Conservation (phyloP, 768 basidiomycete genomes). For the Porpolomopsis calyptriformis region DNA sequence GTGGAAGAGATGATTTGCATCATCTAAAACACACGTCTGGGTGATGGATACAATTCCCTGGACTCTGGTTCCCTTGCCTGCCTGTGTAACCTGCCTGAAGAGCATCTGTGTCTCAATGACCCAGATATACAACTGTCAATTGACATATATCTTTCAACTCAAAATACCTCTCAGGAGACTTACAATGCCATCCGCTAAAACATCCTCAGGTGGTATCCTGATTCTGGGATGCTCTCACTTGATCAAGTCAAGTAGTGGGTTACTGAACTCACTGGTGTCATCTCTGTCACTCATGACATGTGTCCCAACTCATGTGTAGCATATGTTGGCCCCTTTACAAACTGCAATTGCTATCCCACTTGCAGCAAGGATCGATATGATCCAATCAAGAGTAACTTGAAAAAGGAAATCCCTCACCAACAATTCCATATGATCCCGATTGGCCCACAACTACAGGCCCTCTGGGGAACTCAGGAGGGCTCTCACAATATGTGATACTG, state of each 20-base stretch:
- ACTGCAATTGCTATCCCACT: conserved; percentile 17
- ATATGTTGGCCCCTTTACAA: conserved; percentile 27
- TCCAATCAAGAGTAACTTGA: conserved; percentile 10
- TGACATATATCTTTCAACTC: conserved; percentile 20
- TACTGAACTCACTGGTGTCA: conserved; percentile 24
- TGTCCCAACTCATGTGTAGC: conserved; percentile 31
- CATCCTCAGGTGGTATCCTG: conserved; percentile 16
- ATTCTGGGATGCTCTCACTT: conserved; percentile 19
- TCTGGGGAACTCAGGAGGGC: conserved; percentile 14
- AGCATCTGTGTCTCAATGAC: too few relatives aligned
- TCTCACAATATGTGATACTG: conserved; percentile 23
- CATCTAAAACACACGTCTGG: too few relatives aligned
- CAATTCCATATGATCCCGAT: conserved; percentile 28
- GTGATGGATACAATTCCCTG: too few relatives aligned
- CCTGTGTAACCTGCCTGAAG: too few relatives aligned
- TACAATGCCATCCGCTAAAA: conserved; percentile 18
- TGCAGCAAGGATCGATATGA: conserved; percentile 25
- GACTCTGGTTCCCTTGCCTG: too few relatives aligned
- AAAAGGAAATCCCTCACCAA: conserved; percentile 4
- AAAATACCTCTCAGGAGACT: conserved; percentile 20
- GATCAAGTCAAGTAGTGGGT: conserved; percentile 21
- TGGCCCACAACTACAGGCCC: conserved; percentile 31
- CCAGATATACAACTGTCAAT: conserved; percentile 21
- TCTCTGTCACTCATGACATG: conserved; percentile 28
- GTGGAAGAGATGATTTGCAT: too few relatives aligned